phyloP scores from a whole-genome alignment of 208 protist genomes.

The Phytomonas sp. region DNA sequence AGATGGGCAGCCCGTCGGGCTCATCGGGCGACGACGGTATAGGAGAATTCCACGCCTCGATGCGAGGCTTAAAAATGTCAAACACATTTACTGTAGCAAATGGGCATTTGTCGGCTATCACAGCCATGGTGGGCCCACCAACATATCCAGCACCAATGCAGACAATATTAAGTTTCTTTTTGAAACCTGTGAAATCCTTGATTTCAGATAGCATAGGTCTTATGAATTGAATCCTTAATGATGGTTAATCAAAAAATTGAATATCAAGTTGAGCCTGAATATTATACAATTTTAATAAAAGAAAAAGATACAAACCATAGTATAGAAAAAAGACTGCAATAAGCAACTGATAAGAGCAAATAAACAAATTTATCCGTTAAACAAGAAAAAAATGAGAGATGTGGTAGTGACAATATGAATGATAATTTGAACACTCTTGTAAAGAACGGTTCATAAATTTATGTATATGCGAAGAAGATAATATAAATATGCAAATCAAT shows the following conservation, averaged over 20 bases:
- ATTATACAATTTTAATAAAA: not conserved
- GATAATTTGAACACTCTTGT: not conserved
- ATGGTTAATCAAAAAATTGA: not conserved
- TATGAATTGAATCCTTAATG: not conserved
- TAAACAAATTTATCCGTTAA: not conserved
- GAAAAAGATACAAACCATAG: not conserved
- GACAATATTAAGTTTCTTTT: conserved; percentile 28
- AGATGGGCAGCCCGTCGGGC: conserved; percentile 79
- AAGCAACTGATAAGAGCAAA: not conserved
- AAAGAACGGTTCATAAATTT: not conserved
- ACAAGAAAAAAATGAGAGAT: not conserved
- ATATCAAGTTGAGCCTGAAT: not conserved
- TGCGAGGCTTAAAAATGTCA: conserved; percentile 86
- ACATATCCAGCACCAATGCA: conserved; percentile 94
- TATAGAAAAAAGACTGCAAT: not conserved
- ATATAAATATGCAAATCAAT: conserved; percentile 5
- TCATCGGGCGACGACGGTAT: conserved; percentile 14
- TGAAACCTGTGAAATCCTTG: not conserved
- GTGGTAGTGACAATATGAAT: not conserved
- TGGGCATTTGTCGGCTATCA: conserved; percentile 93
- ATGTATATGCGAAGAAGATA: not conserved
- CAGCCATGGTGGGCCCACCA: conserved; percentile 94
- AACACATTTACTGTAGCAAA: conserved; percentile 88
- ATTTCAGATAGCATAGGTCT: not conserved
- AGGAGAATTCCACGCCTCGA: conserved; percentile 91